phyloP scores from a whole-genome alignment of 1,284 basidiomycete species.

The Pseudomicrostroma phylloplanum region DNA sequence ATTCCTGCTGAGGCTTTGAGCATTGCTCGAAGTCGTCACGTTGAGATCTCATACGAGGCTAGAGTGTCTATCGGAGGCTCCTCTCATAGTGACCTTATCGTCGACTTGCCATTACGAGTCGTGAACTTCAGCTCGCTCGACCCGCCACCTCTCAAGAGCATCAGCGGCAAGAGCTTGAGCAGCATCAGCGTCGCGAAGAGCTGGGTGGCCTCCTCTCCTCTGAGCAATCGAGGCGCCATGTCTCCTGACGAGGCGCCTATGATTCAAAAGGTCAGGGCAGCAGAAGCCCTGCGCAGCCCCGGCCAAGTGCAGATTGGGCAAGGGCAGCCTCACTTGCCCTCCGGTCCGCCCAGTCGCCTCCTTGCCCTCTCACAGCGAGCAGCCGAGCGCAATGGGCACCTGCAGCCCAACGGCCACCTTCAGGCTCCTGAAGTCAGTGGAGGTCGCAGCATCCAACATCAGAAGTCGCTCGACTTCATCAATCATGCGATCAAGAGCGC shows the following conservation, averaged over 20 bases:
- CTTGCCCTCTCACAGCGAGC: not conserved
- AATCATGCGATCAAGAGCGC: conserved; percentile 49
- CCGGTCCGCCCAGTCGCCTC: not conserved
- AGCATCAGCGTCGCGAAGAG: conserved; percentile 5
- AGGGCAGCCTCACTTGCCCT: not conserved
- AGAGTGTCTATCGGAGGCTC: conserved; percentile 66
- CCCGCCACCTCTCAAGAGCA: conserved; percentile 58
- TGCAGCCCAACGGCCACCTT: not conserved
- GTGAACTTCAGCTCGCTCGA: conserved; percentile 75
- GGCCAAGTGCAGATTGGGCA: conserved; percentile 8
- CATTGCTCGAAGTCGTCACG: conserved; percentile 65
- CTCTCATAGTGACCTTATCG: conserved; percentile 62
- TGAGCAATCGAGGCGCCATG: not conserved
- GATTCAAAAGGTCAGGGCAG: conserved; percentile 37
- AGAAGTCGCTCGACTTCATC: conserved; percentile 50
- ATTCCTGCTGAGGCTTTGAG: conserved; percentile 64
- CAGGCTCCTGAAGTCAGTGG: conserved; percentile 8
- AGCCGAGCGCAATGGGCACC: conserved; percentile 11
- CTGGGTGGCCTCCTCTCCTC: not conserved
- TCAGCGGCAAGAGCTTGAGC: conserved; percentile 1
- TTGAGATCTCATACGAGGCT: conserved; percentile 74
- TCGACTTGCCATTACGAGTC: conserved; percentile 66
- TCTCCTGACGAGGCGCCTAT: conserved; percentile 20
- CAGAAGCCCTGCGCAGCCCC: conserved; percentile 41
- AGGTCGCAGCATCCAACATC: conserved; percentile 33